Evolutionary conservation across 257 asterid species (phyloP), one percentile per base, ranked within the genome.

Genomic region (Salvia hispanica): DNA sequence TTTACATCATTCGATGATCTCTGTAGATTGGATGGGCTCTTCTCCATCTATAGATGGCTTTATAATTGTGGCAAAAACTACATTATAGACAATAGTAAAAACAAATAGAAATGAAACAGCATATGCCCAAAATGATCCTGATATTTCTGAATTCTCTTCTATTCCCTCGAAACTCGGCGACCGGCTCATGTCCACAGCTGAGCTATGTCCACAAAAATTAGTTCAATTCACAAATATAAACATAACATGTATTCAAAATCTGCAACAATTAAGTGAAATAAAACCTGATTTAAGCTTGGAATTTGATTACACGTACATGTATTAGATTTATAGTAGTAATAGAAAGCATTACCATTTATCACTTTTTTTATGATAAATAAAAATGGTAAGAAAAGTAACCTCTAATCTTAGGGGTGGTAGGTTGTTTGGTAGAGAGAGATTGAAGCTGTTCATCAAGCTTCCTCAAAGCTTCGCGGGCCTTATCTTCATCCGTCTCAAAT

Each of bases 391-490:
- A 40, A 8, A 37, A 45, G 0, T 7, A 70, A 89, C 96, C 96
- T 82, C 83, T 77, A 39, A 80, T 72, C 47, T 82, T 84, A 10
- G 92, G 83, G 14, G 85, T 59, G 57, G 28, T 69, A 55, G 46
- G 11, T 69, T 71, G 72, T 68, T 78, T 90, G 66, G 74, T 51
- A 28, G 95, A 76, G 63, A 88, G 64, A 44, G 96, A 78, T 51
- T 80, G 87, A 31, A 90, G 75, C 82, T 90, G 84, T 52, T 84
- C 86, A 72, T 90, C 97, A 33, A 90, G 96, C 79, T 88, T 77
- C 74, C 80, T 80, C 68, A 90, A 72, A 60, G 96, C 95, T 77
- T 85, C 92, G 47, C 92, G 97, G 42, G 97, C 97, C 79, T 84
- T 81, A 4, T 81, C 92, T 6, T 74, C 73, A 72, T 90, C 95